These are phyloP conservation scores for Phoma sp. DNA, from an alignment of 2,329 filamentous ascomycete species.

Conservation along the genomic window DNA sequence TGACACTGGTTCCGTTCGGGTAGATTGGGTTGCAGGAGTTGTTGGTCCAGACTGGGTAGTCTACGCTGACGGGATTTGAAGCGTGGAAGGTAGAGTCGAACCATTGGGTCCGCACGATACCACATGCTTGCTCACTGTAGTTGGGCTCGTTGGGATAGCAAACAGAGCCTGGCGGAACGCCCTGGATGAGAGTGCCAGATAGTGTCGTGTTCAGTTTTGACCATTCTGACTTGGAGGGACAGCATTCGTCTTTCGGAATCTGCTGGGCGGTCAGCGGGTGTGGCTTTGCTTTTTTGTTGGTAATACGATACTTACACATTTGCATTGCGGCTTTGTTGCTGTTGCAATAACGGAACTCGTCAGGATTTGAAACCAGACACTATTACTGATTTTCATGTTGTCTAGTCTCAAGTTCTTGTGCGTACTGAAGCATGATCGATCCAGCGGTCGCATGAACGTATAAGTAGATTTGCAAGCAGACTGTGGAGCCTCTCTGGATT, in stretches of 20 bases:
- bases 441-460: too few species aligned
- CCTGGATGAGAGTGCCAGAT: constrained; percentile 26
- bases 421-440: too few species aligned
- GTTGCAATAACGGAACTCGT: neutral
- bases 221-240: constrained; percentile 32
- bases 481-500: neutral
- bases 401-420: neutral
- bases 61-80: constrained; percentile 35
- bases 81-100: constrained; percentile 39
- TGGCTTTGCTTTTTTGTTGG: too few species aligned
- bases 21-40: constrained; percentile 41
- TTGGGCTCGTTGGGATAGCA: constrained; percentile 34
- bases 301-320: constrained; percentile 24
- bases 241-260: constrained; percentile 28
- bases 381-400: neutral
- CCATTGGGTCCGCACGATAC: constrained; percentile 30
- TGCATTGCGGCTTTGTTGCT: constrained; percentile 16
- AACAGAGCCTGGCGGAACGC: constrained; percentile 33
- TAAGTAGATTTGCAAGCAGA: neutral
- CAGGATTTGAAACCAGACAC: neutral
- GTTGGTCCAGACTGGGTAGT: constrained; percentile 38
- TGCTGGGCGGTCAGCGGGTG: neutral
- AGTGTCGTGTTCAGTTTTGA: constrained; percentile 28
- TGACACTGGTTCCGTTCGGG: constrained; percentile 39
- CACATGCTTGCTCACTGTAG: constrained; percentile 30